Percentiles rank a stretch among this genome's conserved stretches.
phyloP scores from a whole-genome alignment of 2,329 filamentous ascomycete genomes.

The Exophiala sp. region DNA sequence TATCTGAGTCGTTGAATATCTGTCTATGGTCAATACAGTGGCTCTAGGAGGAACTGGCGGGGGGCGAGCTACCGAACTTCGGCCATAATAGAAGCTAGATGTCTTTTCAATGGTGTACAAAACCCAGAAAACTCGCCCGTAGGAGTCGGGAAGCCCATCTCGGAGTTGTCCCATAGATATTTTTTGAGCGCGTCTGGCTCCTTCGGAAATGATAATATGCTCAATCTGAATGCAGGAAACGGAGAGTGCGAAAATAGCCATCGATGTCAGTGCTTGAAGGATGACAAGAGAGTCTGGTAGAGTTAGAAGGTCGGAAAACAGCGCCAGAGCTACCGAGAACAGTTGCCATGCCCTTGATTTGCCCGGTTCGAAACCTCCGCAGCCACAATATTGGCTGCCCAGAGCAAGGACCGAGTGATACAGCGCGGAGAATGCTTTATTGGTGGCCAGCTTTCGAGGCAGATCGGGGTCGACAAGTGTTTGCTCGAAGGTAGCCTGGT shows the following conservation, averaged over 20 bases:
- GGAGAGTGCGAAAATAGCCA: neutral
- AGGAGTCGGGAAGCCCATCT: neutral
- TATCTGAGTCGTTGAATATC: constrained; percentile 1
- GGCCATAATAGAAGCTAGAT: constrained; percentile 1
- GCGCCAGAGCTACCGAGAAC: neutral
- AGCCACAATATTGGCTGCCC: neutral
- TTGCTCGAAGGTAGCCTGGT: neutral
- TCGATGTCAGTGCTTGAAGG: neutral
- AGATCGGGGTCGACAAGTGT: neutral
- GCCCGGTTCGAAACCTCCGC: neutral
- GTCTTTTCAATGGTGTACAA: constrained; percentile 4
- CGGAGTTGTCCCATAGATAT: neutral
- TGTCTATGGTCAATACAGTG: no score
- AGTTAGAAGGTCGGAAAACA: neutral
- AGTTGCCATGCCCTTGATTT: neutral
- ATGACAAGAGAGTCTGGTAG: neutral
- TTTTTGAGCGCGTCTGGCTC: neutral
- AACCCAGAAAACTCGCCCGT: neutral
- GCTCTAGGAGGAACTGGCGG: neutral
- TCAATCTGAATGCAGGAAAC: neutral
- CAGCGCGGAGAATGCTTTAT: neutral
- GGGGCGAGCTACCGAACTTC: neutral
- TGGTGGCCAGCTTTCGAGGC: neutral
- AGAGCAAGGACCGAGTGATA: constrained; percentile 3
- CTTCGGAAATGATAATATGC: neutral